Conservation (phyloP, 345 rosid genomes). For the Cardiospermum halicacabum region DNA sequence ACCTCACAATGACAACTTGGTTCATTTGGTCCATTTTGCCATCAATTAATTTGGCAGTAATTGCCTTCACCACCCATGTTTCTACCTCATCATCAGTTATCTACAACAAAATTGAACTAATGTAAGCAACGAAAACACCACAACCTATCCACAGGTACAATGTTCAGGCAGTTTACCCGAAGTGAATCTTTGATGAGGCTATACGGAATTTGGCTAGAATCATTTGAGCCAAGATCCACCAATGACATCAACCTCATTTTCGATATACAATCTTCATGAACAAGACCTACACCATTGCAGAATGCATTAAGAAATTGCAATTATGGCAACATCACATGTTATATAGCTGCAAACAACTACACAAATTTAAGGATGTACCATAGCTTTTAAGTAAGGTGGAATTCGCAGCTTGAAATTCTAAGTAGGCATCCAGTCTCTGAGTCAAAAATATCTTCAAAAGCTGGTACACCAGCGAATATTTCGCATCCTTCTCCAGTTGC, state of each 20-base stretch:
- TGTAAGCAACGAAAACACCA: conserved; percentile 2
- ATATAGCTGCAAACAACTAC: background rate
- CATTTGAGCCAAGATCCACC: conserved; percentile 68
- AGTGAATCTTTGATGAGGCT: conserved; percentile 60
- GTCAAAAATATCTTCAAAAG: conserved; percentile 83
- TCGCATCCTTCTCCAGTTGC: conserved; percentile 80
- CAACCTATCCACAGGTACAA: conserved; percentile 8
- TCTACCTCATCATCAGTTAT: conserved; percentile 81
- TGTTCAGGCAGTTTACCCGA: conserved; percentile 38
- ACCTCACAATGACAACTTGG: conserved; percentile 76
- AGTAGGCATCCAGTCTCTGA: conserved; percentile 69
- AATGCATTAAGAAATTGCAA: background rate
- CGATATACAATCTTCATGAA: conserved; percentile 76
- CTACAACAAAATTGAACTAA: conserved; percentile 28
- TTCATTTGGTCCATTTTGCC: conserved; percentile 97
- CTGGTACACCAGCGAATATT: conserved; percentile 63
- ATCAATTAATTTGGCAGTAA: conserved; percentile 66
- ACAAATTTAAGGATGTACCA: conserved; percentile 36
- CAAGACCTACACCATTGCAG: conserved; percentile 48
- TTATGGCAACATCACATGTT: background rate
- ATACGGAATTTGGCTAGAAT: conserved; percentile 69
- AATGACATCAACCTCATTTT: conserved; percentile 89
- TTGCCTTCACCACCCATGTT: conserved; percentile 83
- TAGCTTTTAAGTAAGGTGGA: conserved; percentile 59
- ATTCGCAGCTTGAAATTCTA: conserved; percentile 72